Percentiles rank a stretch among this genome's conserved stretches.
phyloP scores from a whole-genome alignment of 2,329 filamentous ascomycete genomes.

The Sporothrix brasiliensis region DNA sequence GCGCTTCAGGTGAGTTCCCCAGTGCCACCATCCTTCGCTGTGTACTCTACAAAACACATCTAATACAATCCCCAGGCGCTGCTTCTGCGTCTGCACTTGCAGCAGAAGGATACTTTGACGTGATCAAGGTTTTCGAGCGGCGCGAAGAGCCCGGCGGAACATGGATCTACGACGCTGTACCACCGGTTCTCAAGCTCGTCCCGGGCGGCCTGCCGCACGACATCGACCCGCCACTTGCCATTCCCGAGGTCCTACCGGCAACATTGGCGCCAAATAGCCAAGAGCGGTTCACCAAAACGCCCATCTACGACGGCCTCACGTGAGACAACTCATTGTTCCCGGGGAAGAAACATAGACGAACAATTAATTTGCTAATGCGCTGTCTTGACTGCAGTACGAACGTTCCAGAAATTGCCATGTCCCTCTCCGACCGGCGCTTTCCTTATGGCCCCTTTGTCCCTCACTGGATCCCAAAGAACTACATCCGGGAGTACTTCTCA shows the following conservation, averaged over 20 bases:
- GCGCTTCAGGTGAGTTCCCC: slow-evolving; percentile 30
- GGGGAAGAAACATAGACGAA: background rate
- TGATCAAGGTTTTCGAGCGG: slow-evolving; percentile 49
- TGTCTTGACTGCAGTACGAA: slow-evolving; percentile 49
- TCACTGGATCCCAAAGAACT: slow-evolving; percentile 58
- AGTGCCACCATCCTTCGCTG: background rate
- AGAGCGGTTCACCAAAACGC: slow-evolving; percentile 33
- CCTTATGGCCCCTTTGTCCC: slow-evolving; percentile 62
- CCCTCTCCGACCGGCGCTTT: slow-evolving; percentile 63
- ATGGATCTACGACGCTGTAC: slow-evolving; percentile 33
- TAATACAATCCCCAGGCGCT: slow-evolving; percentile 44
- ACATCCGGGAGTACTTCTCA: slow-evolving; percentile 60
- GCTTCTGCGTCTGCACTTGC: slow-evolving; percentile 52
- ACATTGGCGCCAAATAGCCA: slow-evolving; percentile 28
- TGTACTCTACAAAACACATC: background rate
- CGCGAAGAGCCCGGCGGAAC: slow-evolving; percentile 51
- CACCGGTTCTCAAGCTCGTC: slow-evolving; percentile 28
- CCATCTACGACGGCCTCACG: slow-evolving; percentile 34
- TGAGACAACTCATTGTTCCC: background rate
- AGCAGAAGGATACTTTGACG: slow-evolving; percentile 50
- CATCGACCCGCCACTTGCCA: slow-evolving; percentile 31
- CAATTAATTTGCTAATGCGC: background rate
- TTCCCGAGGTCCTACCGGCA: slow-evolving; percentile 27
- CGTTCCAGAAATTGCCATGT: slow-evolving; percentile 54
- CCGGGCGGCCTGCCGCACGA: slow-evolving; percentile 32